Evolutionary conservation across 495 filamentous ascomycete species (phyloP).

Genomic region (Penicillium verhagenii): DNA sequence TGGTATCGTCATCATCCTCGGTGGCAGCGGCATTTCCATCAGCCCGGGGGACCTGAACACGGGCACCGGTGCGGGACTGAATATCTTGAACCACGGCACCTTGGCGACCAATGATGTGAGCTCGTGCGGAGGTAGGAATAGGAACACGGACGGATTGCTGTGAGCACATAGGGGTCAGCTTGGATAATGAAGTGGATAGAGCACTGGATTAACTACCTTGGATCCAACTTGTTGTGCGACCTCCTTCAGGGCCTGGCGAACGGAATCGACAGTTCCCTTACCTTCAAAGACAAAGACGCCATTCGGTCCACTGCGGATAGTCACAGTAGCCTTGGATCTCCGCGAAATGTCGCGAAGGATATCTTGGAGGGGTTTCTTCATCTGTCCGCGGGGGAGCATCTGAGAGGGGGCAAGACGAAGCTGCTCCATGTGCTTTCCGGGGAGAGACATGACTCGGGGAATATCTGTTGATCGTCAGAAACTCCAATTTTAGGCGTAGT

Average conservation of each 20-base stretch:
- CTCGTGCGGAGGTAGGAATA: conserved; percentile 76
- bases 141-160: conserved; percentile 73
- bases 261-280: conserved; percentile 71
- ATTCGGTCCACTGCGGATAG: conserved; percentile 64
- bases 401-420: conserved; percentile 69
- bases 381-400: conserved; percentile 66
- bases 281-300: conserved; percentile 76
- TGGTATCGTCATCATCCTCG: conserved; percentile 70
- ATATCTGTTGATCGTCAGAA: conserved; percentile 29
- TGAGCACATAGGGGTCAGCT: neutral
- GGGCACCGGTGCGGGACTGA: conserved; percentile 78
- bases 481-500: too few species aligned
- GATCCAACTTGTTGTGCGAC: conserved; percentile 78
- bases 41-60: conserved; percentile 80
- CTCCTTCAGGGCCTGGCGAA: conserved; percentile 80
- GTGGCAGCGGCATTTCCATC: conserved; percentile 54
- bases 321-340: conserved; percentile 79
- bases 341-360: conserved; percentile 85
- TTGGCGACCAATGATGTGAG: conserved; percentile 87
- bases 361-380: conserved; percentile 80
- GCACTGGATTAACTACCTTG: conserved; percentile 57
- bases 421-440: conserved; percentile 74
- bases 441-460: conserved; percentile 65
- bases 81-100: conserved; percentile 88
- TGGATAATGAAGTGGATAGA: neutral